Percentiles rank a stretch among this genome's conserved stretches.
Conservation (phyloP, 352 stramenopile genomes). For the Nannochloropsis limnetica region DNA sequence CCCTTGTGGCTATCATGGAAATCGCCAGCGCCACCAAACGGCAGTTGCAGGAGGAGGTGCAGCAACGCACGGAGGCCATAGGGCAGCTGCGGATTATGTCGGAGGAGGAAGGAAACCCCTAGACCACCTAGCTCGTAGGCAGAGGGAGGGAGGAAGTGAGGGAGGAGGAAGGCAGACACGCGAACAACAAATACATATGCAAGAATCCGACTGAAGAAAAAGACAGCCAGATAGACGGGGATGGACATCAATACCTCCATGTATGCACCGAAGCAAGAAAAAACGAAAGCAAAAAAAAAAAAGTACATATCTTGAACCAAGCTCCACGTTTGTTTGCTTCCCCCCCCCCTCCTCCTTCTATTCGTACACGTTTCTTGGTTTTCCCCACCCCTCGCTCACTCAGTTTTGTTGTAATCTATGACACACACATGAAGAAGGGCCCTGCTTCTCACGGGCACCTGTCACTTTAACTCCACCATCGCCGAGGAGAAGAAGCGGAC, state of each 20-base stretch:
- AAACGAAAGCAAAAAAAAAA: background rate
- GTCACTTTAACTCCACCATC: background rate
- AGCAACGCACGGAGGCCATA: background rate
- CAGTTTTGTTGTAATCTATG: background rate
- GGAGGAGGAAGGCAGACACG: background rate
- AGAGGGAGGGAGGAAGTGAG: background rate
- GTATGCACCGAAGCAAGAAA: background rate
- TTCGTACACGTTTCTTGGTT: background rate
- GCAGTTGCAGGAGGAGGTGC: background rate
- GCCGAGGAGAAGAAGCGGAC: background rate
- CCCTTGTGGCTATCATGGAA: conserved; percentile 1
- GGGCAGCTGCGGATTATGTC: background rate
- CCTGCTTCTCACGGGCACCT: background rate
- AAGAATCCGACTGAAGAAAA: background rate
- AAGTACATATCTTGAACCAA: background rate
- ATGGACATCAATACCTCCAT: background rate
- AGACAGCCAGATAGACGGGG: background rate
- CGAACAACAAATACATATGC: background rate
- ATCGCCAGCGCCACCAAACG: conserved; percentile 2
- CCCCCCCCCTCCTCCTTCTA: background rate
- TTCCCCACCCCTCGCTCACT: background rate
- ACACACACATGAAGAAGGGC: too few species aligned
- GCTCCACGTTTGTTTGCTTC: background rate
- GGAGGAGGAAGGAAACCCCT: background rate
- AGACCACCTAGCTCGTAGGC: background rate